These are phyloP conservation scores for Hymenoscyphus linearis DNA, from an alignment of 2,329 filamentous ascomycete genomes.

Conservation along the genomic window DNA sequence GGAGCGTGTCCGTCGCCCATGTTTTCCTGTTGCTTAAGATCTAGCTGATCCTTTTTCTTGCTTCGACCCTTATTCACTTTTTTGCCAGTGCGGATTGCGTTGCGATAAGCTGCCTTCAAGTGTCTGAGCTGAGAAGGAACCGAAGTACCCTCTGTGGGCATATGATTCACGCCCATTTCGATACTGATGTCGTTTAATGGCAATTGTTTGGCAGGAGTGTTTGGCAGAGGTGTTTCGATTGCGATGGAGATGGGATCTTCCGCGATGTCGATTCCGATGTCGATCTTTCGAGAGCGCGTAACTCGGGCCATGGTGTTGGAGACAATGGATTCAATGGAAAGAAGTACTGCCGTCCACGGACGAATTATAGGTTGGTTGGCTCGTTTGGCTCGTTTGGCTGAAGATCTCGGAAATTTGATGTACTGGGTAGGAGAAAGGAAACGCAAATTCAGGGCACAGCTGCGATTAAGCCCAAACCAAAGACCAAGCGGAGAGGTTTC, in stretches of 20 bases:
- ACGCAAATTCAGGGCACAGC: neutral
- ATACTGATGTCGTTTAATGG: constrained; percentile 19
- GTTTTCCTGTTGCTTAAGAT: constrained; percentile 10
- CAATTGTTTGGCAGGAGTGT: constrained; percentile 12
- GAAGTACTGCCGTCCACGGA: neutral
- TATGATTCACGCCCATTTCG: constrained; percentile 17
- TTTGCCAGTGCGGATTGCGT: constrained; percentile 27
- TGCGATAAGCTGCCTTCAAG: constrained; percentile 32
- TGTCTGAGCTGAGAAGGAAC: constrained; percentile 27
- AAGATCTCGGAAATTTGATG: constrained; percentile 8
- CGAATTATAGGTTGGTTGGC: neutral
- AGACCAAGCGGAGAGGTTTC: constrained; percentile 6
- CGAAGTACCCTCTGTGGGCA: constrained; percentile 17
- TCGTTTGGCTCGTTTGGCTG: constrained; percentile 1
- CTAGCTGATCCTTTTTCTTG: constrained; percentile 22
- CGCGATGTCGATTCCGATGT: constrained; percentile 25
- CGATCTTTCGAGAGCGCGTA: constrained; percentile 29
- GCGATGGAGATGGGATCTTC: constrained; percentile 27
- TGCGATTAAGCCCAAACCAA: constrained; percentile 4
- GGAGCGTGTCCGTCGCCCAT: constrained; percentile 4
- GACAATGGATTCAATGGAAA: neutral
- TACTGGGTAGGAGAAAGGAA: neutral
- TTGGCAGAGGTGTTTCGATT: constrained; percentile 18
- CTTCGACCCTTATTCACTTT: constrained; percentile 24
- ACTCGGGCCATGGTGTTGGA: constrained; percentile 29